Percentiles rank a stretch among this genome's conserved stretches.
These are phyloP conservation scores for Ramularia endophylla DNA, from an alignment of 2,329 filamentous ascomycete species.

Conservation along the genomic window DNA sequence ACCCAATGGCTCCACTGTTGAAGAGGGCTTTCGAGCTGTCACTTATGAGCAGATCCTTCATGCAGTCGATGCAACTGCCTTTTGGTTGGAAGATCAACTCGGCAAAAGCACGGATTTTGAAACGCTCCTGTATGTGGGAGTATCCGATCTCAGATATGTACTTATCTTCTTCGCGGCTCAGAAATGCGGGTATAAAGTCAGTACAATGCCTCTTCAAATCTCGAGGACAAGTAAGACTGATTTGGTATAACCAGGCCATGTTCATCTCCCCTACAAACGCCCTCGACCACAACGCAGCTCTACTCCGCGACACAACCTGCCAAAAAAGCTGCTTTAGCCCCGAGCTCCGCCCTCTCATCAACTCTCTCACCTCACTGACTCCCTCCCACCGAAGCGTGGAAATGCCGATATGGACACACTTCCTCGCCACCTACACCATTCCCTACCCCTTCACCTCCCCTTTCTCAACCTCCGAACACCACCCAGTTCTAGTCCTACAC, in stretches of 20 bases:
- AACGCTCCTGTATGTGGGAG: conserved; percentile 21
- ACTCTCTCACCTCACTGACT: conserved; percentile 4
- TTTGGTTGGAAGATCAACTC: conserved; percentile 15
- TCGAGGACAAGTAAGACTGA: no score
- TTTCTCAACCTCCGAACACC: no score
- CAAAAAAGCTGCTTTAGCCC: conserved; percentile 12
- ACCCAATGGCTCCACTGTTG: no score
- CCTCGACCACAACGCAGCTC: conserved; percentile 12
- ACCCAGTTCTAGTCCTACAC: conserved; percentile 14
- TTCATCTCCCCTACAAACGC: conserved; percentile 14
- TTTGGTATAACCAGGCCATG: no score
- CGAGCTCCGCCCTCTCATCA: conserved; percentile 10
- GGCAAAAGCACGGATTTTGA: no score
- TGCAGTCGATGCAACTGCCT: conserved; percentile 12
- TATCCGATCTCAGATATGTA: conserved; percentile 20
- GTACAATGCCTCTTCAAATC: no score
- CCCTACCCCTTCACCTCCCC: no score
- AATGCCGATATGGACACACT: no score
- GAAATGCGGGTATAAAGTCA: conserved; percentile 24
- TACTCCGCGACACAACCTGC: conserved; percentile 14
- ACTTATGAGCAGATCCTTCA: conserved; percentile 12
- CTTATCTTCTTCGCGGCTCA: conserved; percentile 17
- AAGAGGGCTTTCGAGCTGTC: conserved; percentile 15
- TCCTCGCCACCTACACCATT: no score
- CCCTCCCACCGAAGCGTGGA: no score